Evolutionary conservation across 2,329 filamentous ascomycete species (phyloP), one percentile per base, ranked within the genome.

Genomic region (Scleromitrula shiraiana): DNA sequence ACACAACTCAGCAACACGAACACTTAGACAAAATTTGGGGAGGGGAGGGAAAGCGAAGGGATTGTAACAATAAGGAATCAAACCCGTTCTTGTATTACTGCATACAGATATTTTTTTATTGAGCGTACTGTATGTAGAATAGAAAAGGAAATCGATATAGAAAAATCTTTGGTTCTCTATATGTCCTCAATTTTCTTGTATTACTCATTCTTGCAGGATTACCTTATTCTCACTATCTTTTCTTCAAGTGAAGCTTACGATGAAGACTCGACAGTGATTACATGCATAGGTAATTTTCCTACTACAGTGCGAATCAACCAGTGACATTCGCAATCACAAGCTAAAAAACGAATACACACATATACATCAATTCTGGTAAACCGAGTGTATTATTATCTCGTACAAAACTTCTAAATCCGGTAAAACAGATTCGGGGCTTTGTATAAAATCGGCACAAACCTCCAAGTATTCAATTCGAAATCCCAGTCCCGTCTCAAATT

Each of bases 91-190:
- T 61, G 59, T 58, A 57, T 52, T 46, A 52, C 52, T 42, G 57
- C 57, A 58, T 47, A 53, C 41, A 54, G 51, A 50, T 56, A 52
- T 50, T 53, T 58, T 55, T 50, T 50, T 23, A 29, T 32, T n/a
- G 23, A 52, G 50, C 50, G 52, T 50, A 53, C 45, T 56, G 58
- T 55, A 57, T 62, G 60, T 62, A 62, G 58, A 60, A 62, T 60
- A 59, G 55, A 56, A 51, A 59, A 57, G 49, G 50, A 51, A 50
- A 55, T 57, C 56, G 53, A 56, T 43, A 48, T 42, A 36, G 30
- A 42, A 30, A 35, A 39, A 48, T 20, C 38, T 17, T 47, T 42
- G 22, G 23, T 33, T 42, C 29, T 42, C 30, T 29, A 17, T 42
- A 23, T n/a, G 12, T 40, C 17, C 12, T 19, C 36, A n/a, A n/a